Evolutionary conservation across 2,329 filamentous ascomycete genomes (phyloP).

Genomic region (Xylariales sp.): DNA sequence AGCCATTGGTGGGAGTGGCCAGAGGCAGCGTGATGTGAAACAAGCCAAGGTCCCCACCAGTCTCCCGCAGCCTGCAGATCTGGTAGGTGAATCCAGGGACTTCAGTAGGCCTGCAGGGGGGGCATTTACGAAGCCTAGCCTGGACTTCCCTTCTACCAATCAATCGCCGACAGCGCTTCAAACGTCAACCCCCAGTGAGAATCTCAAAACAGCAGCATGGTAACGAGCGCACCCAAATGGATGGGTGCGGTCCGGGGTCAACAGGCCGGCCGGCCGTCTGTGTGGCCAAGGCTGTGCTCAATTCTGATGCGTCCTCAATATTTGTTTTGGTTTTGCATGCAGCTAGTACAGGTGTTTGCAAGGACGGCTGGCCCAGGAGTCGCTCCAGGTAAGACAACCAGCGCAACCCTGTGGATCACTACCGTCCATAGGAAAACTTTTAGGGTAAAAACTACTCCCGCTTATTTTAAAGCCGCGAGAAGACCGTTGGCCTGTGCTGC

Average conservation of each 20-base stretch:
- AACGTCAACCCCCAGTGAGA: constrained; percentile 3
- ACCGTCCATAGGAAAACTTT: no score
- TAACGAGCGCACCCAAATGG: no score
- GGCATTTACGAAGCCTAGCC: background rate
- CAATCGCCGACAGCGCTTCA: constrained; percentile 4
- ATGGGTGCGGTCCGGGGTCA: no score
- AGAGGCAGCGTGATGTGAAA: constrained; percentile 7
- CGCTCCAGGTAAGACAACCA: no score
- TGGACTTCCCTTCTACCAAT: constrained; percentile 2
- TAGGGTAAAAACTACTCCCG: no score
- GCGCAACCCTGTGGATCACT: no score
- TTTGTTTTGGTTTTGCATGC: background rate
- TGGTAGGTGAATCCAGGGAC: background rate
- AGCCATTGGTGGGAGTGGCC: constrained; percentile 7
- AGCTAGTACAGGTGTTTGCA: background rate
- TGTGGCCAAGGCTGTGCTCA: constrained; percentile 3
- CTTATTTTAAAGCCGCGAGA: background rate
- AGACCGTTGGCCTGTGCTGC: background rate
- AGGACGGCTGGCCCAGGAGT: no score
- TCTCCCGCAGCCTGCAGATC: background rate
- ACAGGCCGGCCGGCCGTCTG: constrained; percentile 1
- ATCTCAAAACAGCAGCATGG: constrained; percentile 1
- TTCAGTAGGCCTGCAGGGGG: background rate
- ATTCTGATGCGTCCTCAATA: background rate
- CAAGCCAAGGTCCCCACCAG: constrained; percentile 3